phyloP scores from a whole-genome alignment of 2,329 filamentous ascomycete species.

The Epichloe aotearoae region DNA sequence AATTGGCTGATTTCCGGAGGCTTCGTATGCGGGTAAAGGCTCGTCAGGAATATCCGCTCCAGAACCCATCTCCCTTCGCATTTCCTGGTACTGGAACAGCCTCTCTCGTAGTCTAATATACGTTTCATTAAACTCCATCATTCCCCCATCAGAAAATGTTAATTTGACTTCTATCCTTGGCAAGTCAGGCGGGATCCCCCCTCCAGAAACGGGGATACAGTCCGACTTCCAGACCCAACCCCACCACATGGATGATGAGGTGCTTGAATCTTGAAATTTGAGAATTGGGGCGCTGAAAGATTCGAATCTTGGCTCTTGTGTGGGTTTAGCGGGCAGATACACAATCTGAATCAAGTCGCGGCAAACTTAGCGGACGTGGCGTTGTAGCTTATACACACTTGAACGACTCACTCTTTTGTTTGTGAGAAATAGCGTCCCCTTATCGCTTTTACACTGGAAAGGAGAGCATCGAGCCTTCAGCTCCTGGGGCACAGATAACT shows the following conservation, averaged over 20 bases:
- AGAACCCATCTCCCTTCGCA: slow-evolving; percentile 54
- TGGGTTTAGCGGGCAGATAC: slow-evolving; percentile 65
- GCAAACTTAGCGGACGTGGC: neutral
- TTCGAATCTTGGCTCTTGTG: slow-evolving; percentile 49
- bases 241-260: slow-evolving; percentile 73
- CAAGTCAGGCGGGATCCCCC: slow-evolving; percentile 69
- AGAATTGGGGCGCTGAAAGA: slow-evolving; percentile 85
- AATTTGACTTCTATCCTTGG: slow-evolving; percentile 68
- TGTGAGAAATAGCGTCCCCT: slow-evolving; percentile 67
- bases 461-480: slow-evolving; percentile 45
- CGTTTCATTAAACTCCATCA: slow-evolving; percentile 73
- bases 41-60: slow-evolving; percentile 61
- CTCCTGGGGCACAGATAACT: slow-evolving; percentile 57
- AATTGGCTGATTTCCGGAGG: slow-evolving; percentile 24
- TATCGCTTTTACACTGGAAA: slow-evolving; percentile 59
- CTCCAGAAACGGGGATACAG: slow-evolving; percentile 68
- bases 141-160: slow-evolving; percentile 90
- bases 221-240: slow-evolving; percentile 81
- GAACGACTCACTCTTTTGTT: slow-evolving; percentile 58
- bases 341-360: slow-evolving; percentile 48
- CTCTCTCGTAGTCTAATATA: slow-evolving; percentile 80
- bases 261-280: slow-evolving; percentile 74
- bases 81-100: slow-evolving; percentile 65
- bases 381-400: neutral
- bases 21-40: slow-evolving; percentile 78